Evolutionary conservation across 129 eudicot genomes (phyloP), one percentile per base, ranked within the genome.

Genomic region (Silybum marianum): DNA sequence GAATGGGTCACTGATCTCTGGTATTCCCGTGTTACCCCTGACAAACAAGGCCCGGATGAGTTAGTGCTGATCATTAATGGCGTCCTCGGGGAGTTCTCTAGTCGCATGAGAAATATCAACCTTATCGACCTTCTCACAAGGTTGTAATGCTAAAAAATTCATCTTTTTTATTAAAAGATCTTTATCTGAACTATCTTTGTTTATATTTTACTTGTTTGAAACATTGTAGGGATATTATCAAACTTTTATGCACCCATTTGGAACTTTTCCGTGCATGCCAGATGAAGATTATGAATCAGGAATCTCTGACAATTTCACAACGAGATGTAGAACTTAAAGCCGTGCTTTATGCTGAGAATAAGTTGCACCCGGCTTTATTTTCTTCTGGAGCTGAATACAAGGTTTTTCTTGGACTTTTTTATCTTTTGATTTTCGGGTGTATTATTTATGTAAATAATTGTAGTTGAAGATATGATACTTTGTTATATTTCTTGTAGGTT

Each of bases 1-100:
- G 99, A 96, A 83, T 96, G 99, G 99, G 98, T 96, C 69, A 96
- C 98, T 25, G 96, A 91, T 91, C 93, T 96, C 62, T 96, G 99
- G 99, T 96, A 96, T 80, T 87, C 97, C 69, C 90, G 90, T 58
- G 71, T 96, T 76, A 96, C 99, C 25, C 96, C 98, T 60, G 99
- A 96, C 78, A 89, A 83, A 85, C 98, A 96, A 87, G 99, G 91
- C 80, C 99, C 99, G 10, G 99, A 96, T 75, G 99, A 93, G 84
- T 86, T 96, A 82, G 96, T 88, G 76, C 88, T 87, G 81, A 90
- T 96, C 82, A 91, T 96, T 70, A 91, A 96, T 73, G 91, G 99
- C 6, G 99, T 91, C 6, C 70, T 91, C 8, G 99, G 97, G 67
- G 99, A 91, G 87, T 82, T 93, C 85, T 90, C 98, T 83, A 73